Base-by-base conservation (phyloP, 1,284 basidiomycete species). In the Sanghuangporus sanghuang region DNA sequence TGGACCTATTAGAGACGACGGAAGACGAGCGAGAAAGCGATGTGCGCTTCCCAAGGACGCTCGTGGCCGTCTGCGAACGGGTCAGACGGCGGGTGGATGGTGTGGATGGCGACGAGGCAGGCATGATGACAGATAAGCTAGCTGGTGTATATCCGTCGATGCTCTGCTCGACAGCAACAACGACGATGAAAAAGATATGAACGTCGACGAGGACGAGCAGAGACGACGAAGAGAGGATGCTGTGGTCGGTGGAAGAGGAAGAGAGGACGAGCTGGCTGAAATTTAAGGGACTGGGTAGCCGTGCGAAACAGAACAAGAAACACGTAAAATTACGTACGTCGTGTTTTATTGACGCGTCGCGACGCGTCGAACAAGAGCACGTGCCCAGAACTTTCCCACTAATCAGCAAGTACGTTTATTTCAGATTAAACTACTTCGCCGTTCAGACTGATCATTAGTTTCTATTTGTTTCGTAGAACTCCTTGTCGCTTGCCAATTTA, bases 21-120 rank as follows among this genome's bases (percentile, higher is more conserved):
- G 61, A 62, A 9, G 64, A 61, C 4, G 64, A 58, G 57, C 64
- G 61, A n/a, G 64, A 63, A 16, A 61, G 42, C 27, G 64, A 49
- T 6, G 56, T 48, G 40, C 64, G 61, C 46, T 66, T 66, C 14
- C 64, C 64, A 8, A 66, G 61, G 38, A 66, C 57, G 23, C 61
- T 52, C 32, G 64, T 48, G 3, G 64, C 40, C 12, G 64, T 63
- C 61, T 66, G 64, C 21, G 64, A 66, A 16, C 64, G 61, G 1
- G 64, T 66, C 12, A 66, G 46, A 36, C 56, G 61, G 35, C 60
- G 59, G 18, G 64, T 42, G 21, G 63, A 46, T 3, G 64, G 40
- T 12, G 64, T 58, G 11, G 58, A 42, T 16, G 59, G 23, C 11
- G 58, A 42, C 40, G 59, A 42, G 16, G 44, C 39, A 57, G 55